These are phyloP conservation scores for Aspergillus coremiiformis DNA, from an alignment of 495 filamentous ascomycete genomes.

Conservation along the genomic window DNA sequence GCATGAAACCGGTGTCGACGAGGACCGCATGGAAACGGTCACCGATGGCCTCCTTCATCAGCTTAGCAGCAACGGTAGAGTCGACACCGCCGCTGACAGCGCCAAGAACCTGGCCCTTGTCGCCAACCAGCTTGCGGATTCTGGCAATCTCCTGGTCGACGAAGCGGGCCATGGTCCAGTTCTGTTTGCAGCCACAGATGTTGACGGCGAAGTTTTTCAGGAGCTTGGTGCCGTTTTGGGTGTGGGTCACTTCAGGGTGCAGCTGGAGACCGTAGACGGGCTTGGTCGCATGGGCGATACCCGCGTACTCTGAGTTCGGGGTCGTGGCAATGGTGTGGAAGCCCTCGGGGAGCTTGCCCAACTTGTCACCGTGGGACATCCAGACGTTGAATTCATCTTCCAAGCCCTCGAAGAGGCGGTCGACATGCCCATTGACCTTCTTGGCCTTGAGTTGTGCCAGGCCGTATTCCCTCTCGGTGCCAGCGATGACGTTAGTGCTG, in stretches of 20 bases:
- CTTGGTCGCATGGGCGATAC: constrained; percentile 67
- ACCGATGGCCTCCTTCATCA: constrained; percentile 79
- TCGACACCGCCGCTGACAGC: constrained; percentile 90
- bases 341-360: constrained; percentile 58
- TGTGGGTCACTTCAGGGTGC: constrained; percentile 76
- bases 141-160: constrained; percentile 67
- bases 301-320: constrained; percentile 68
- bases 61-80: constrained; percentile 74
- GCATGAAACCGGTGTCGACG: constrained; percentile 82
- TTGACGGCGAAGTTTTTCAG: constrained; percentile 73
- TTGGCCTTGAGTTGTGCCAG: constrained; percentile 50
- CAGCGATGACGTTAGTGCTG: constrained; percentile 62
- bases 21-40: constrained; percentile 84
- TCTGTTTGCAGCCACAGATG: constrained; percentile 64
- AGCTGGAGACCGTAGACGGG: constrained; percentile 65
- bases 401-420: constrained; percentile 65
- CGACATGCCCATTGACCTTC: constrained; percentile 50
- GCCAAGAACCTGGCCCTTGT: constrained; percentile 73
- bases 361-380: constrained; percentile 88
- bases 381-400: constrained; percentile 61
- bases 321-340: constrained; percentile 71
- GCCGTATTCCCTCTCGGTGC: constrained; percentile 66
- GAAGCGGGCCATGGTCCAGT: constrained; percentile 82
- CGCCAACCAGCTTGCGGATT: constrained; percentile 71
- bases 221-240: constrained; percentile 49